Conservation (phyloP, 2,329 filamentous ascomycete species). For the Diplocarpon rosae region DNA sequence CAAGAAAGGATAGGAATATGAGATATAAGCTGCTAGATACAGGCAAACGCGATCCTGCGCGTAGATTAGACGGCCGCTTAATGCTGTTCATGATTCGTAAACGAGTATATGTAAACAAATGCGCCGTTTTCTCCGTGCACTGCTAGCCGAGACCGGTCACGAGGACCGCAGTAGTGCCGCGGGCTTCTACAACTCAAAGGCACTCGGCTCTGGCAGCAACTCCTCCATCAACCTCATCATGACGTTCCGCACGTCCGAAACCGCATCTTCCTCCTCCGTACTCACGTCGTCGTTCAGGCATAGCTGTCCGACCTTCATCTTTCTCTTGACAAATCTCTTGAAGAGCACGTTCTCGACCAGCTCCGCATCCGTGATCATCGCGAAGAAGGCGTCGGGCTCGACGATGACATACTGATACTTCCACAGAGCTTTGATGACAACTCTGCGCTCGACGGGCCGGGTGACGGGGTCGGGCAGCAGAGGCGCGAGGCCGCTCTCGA, state of each 20-base stretch:
- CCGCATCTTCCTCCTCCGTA: slow-evolving; percentile 27
- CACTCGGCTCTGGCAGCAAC: slow-evolving; percentile 16
- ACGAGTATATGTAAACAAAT: no score
- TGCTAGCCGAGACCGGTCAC: no score
- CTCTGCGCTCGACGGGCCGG: slow-evolving; percentile 27
- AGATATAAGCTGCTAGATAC: no score
- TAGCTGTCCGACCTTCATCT: slow-evolving; percentile 30
- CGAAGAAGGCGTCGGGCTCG: slow-evolving; percentile 32
- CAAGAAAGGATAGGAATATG: no score
- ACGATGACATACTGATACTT: slow-evolving; percentile 33
- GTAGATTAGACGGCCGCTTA: no score
- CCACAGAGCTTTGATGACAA: slow-evolving; percentile 30
- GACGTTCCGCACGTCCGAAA: slow-evolving; percentile 26
- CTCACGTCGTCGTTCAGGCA: slow-evolving; percentile 35
- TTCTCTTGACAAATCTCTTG: slow-evolving; percentile 27
- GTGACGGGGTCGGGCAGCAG: slow-evolving; percentile 27
- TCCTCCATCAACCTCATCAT: slow-evolving; percentile 30
- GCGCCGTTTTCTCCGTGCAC: no score
- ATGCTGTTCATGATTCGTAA: no score
- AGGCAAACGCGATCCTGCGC: no score
- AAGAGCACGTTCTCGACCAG: slow-evolving; percentile 30
- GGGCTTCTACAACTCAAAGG: slow-evolving; percentile 5
- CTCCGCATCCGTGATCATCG: slow-evolving; percentile 35
- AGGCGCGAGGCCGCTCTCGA: slow-evolving; percentile 29
- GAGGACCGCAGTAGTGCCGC: no score